Evolutionary conservation across 1,139 yeast species (phyloP).

Genomic region (Geotrichum cucujoidarum): DNA sequence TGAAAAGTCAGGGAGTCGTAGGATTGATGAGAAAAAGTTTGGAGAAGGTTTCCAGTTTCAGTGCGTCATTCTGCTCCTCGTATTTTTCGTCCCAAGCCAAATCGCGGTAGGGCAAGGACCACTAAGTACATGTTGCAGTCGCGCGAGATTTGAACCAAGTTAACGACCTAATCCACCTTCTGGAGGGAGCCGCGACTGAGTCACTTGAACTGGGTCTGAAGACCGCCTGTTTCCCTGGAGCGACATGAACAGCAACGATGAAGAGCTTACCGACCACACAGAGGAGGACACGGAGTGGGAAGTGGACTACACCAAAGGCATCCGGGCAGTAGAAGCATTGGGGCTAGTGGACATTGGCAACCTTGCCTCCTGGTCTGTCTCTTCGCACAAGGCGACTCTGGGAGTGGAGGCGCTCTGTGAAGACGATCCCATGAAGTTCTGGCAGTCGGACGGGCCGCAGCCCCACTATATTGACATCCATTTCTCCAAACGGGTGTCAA

Average conservation of each 20-base stretch:
- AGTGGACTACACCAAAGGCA: conserved; percentile 18
- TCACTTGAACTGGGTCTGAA: no score
- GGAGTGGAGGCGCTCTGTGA: conserved; percentile 69
- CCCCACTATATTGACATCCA: conserved; percentile 82
- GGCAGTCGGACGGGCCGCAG: conserved; percentile 97
- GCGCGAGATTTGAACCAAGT: background rate
- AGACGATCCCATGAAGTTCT: conserved; percentile 67
- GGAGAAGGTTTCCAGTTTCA: no score
- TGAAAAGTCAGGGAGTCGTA: no score
- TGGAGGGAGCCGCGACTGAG: background rate
- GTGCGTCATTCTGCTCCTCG: no score
- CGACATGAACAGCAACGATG: conserved; percentile 3
- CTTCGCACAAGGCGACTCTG: conserved; percentile 68
- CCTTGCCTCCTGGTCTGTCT: conserved; percentile 79
- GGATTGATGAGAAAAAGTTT: no score
- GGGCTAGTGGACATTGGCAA: conserved; percentile 72
- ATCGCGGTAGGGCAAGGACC: no score
- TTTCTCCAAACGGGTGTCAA: conserved; percentile 70
- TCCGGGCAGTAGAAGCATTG: conserved; percentile 51
- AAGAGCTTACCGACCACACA: background rate
- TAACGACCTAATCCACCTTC: background rate
- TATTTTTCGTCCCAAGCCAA: no score
- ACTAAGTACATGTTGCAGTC: no score
- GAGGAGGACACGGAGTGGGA: conserved; percentile 7
- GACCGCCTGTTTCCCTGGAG: no score